These are phyloP conservation scores for Westerdykella sp. DNA, from an alignment of 2,329 filamentous ascomycete genomes.

Conservation along the genomic window DNA sequence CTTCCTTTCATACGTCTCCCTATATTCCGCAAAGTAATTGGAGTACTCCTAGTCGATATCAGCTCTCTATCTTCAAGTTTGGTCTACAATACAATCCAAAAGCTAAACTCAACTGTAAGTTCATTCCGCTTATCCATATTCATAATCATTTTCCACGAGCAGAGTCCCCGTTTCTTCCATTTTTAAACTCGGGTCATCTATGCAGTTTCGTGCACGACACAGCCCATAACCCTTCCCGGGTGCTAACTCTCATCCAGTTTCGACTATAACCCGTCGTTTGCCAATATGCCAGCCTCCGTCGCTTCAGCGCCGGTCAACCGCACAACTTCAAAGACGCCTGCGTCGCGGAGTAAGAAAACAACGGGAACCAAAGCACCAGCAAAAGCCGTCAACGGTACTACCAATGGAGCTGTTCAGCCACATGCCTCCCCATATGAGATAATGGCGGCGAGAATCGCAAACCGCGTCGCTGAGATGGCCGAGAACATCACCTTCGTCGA, in stretches of 20 bases:
- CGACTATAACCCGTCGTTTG: background rate
- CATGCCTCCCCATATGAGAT: slow-evolving; percentile 44
- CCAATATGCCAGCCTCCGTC: slow-evolving; percentile 32
- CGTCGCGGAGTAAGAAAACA: slow-evolving; percentile 23
- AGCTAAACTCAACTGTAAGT: too few relatives aligned
- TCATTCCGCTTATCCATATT: too few relatives aligned
- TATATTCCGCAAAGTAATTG: too few relatives aligned
- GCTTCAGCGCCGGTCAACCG: slow-evolving; percentile 30
- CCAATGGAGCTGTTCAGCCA: slow-evolving; percentile 9
- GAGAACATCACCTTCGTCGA: slow-evolving; percentile 49
- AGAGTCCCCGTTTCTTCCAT: too few relatives aligned
- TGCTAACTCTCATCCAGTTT: background rate
- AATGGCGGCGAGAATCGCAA: slow-evolving; percentile 47
- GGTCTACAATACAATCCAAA: too few relatives aligned
- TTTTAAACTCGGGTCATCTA: too few relatives aligned
- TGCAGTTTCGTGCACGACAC: too few relatives aligned
- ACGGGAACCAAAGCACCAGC: slow-evolving; percentile 12
- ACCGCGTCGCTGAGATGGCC: slow-evolving; percentile 48
- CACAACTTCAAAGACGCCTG: slow-evolving; percentile 23
- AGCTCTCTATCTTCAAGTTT: too few relatives aligned
- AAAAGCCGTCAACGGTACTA: slow-evolving; percentile 22
- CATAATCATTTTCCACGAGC: too few relatives aligned
- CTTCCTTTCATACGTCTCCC: too few relatives aligned
- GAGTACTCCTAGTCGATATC: too few relatives aligned
- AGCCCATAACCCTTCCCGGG: background rate